phyloP scores from a whole-genome alignment of 441 rosid genomes.

The Melastoma candidum region DNA sequence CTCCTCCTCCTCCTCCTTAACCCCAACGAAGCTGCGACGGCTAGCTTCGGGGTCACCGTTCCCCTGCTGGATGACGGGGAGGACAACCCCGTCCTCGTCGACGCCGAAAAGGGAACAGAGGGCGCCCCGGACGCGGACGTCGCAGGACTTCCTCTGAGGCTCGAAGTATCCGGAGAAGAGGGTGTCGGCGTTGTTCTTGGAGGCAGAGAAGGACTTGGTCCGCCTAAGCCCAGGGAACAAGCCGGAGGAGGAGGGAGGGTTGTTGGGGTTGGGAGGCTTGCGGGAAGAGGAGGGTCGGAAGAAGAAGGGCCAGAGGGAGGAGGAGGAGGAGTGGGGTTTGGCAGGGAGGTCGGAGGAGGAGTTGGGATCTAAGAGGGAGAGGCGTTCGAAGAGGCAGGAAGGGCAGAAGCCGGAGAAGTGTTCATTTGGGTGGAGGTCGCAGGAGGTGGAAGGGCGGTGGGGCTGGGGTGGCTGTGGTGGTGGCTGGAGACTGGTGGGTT shows the following conservation, averaged over 20 bases:
- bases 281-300: slow-evolving; percentile 26
- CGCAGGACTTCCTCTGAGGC: slow-evolving; percentile 96
- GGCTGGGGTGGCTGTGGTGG: slow-evolving; percentile 72
- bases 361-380: slow-evolving; percentile 60
- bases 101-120: slow-evolving; percentile 69
- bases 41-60: no score
- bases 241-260: slow-evolving; percentile 24
- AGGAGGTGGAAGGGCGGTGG: slow-evolving; percentile 81
- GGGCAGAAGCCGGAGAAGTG: slow-evolving; percentile 90
- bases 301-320: slow-evolving; percentile 59
- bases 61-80: no score
- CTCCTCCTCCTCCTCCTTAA: slow-evolving; percentile 26
- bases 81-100: slow-evolving; percentile 47
- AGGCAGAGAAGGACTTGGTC: slow-evolving; percentile 87
- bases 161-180: slow-evolving; percentile 71
- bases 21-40: no score
- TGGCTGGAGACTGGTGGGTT: slow-evolving; percentile 17
- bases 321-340: slow-evolving; percentile 56
- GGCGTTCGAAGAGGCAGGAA: slow-evolving; percentile 98
- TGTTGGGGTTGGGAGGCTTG: no score
- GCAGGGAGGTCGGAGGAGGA: slow-evolving; percentile 34
- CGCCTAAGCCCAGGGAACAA: slow-evolving; percentile 95
- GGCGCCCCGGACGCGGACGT: slow-evolving; percentile 75
- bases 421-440: slow-evolving; percentile 88
- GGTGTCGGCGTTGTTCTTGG: slow-evolving; percentile 63